phyloP scores from a whole-genome alignment of 148 eudicot genomes.

The Arbutus unedo region DNA sequence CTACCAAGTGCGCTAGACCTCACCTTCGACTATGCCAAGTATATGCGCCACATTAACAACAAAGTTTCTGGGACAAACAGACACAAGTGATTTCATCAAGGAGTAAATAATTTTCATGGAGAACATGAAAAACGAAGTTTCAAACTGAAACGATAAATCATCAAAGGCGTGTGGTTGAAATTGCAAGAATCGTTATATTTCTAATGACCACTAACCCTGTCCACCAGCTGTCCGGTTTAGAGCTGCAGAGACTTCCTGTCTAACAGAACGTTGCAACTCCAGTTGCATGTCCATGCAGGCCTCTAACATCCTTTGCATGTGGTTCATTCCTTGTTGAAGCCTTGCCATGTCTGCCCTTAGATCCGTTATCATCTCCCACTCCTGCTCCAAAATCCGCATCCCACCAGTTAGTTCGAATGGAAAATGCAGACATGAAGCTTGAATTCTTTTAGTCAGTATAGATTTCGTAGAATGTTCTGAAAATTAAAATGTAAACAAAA shows the following conservation, averaged over 20 bases:
- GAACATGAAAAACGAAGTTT: no score
- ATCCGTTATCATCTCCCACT: conserved; percentile 96
- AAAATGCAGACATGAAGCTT: background rate
- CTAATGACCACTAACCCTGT: conserved; percentile 41
- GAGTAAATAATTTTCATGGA: no score
- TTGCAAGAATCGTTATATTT: background rate
- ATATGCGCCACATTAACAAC: no score
- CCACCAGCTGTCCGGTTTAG: conserved; percentile 67
- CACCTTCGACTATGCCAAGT: no score
- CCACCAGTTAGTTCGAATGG: conserved; percentile 10
- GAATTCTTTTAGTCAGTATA: background rate
- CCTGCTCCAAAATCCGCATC: conserved; percentile 42
- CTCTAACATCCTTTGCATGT: conserved; percentile 98
- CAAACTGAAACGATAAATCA: no score
- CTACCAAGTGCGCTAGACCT: no score
- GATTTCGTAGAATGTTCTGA: background rate
- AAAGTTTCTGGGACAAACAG: no score
- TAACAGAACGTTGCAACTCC: conserved; percentile 93
- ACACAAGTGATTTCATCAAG: no score
- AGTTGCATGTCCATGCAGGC: conserved; percentile 99
- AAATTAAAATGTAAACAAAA: background rate
- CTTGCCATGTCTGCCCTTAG: conserved; percentile 80
- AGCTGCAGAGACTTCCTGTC: conserved; percentile 99
- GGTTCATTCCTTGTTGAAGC: conserved; percentile 97
- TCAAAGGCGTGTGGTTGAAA: no score